Percentiles rank a stretch among this genome's conserved stretches.
Evolutionary conservation across 257 asterid genomes (phyloP).

Genomic region (Rhazya stricta): DNA sequence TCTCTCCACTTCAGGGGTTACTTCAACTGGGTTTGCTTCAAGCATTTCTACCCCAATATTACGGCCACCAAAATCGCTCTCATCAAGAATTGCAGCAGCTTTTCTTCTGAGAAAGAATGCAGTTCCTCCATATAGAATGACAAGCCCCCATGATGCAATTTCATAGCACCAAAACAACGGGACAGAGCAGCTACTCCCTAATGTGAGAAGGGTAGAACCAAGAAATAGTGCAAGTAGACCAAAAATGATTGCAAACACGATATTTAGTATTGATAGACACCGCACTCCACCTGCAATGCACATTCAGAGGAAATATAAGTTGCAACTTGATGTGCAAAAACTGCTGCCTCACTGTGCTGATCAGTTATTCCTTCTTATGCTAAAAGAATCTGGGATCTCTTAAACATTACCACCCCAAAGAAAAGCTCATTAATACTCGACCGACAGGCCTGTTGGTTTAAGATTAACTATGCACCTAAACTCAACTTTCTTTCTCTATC

Average conservation of each 20-base stretch:
- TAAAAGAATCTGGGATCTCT: not conserved
- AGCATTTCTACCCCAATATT: conserved; percentile 87
- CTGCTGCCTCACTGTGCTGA: not conserved
- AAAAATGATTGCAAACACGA: conserved; percentile 58
- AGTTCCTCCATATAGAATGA: conserved; percentile 71
- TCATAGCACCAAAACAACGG: conserved; percentile 98
- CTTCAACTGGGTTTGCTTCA: conserved; percentile 62
- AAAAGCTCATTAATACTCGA: not conserved
- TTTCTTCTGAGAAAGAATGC: conserved; percentile 63
- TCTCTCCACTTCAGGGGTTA: conserved; percentile 79
- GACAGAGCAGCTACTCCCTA: conserved; percentile 86
- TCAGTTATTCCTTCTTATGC: not conserved
- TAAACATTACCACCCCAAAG: not conserved
- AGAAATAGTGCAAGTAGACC: conserved; percentile 86
- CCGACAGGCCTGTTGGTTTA: not conserved
- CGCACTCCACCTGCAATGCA: conserved; percentile 72
- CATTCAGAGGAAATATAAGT: not conserved
- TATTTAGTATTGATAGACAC: conserved; percentile 77
- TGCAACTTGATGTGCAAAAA: not conserved
- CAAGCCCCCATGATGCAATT: conserved; percentile 74
- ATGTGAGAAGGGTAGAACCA: conserved; percentile 88
- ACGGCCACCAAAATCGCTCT: conserved; percentile 44
- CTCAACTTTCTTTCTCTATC: not conserved
- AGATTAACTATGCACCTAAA: not conserved
- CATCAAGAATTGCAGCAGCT: conserved; percentile 64